phyloP scores from a whole-genome alignment of 148 eudicot species.

The Camellia lanceoleosa region DNA sequence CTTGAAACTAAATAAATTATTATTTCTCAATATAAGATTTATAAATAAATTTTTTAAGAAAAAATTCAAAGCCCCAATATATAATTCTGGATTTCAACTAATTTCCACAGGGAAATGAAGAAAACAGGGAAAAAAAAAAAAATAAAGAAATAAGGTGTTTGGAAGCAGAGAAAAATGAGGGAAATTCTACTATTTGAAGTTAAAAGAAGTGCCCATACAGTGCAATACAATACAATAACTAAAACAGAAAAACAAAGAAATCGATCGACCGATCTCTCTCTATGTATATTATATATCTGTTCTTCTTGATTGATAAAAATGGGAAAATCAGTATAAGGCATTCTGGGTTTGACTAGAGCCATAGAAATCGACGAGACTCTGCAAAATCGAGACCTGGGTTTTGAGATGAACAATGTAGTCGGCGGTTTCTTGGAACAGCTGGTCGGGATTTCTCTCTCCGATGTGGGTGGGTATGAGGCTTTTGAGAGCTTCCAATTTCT shows the following conservation, averaged over 20 bases:
- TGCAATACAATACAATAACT: not conserved
- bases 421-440: constrained; percentile 51
- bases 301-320: not conserved
- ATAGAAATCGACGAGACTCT: constrained; percentile 36
- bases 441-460: constrained; percentile 30
- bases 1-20: too few species aligned
- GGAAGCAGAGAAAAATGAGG: constrained; percentile 3
- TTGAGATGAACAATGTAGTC: constrained; percentile 42
- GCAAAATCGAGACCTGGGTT: constrained; percentile 42
- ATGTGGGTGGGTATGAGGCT: constrained; percentile 32
- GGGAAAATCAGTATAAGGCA: constrained; percentile 5
- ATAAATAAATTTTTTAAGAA: not conserved
- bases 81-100: not conserved
- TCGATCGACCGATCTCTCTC: not conserved
- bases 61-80: not conserved
- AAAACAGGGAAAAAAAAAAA: not conserved
- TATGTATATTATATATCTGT: not conserved
- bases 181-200: not conserved
- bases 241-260: not conserved
- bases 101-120: not conserved
- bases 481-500: constrained; percentile 46
- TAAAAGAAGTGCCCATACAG: not conserved
- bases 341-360: constrained; percentile 25
- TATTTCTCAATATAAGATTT: not conserved
- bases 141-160: not conserved